Base-by-base conservation (phyloP, 805 yeast species). In the Kuraishia floccosa region DNA sequence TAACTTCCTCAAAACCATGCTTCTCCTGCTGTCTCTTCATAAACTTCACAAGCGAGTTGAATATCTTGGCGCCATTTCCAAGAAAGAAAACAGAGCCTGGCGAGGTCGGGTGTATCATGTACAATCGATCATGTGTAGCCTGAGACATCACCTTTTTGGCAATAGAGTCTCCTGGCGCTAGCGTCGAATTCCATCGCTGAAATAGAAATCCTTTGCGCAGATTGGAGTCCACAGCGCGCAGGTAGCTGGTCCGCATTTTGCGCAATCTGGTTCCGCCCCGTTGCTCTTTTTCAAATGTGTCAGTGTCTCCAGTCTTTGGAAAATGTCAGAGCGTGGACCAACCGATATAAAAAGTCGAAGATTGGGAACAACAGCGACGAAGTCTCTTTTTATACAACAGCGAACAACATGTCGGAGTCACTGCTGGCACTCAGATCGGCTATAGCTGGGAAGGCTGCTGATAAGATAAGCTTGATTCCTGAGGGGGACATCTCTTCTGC, bases 71-170 rank as follows among this genome's bases (percentile, higher is more conserved):
- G 2, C 98, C 98, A 47, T 85, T 86, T 1, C 97, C 97, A 24
- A 89, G 62, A 44, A 91, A 85, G 60, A 91, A 91, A 2, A 83
- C 71, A 0, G 94, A 81, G 0, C 98, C 98, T 0, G 97, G 97
- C 0, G 96, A 79, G 13, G 70, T 55, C 5, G 80, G 71, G 51
- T 85, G 93, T 3, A 82, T 75, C 62, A 78, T 72, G 50, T 76
- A 91, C 27, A 91, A 59, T 38, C 72, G 72, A 50, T 91, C 97
- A 34, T 66, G 68, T 16, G 60, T 64, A 11, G 91, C 74, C 19
- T 78, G 58, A 13, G 64, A 39, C 19, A 47, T 35, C 28, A 52
- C 54, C 11, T 47, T 46, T 40, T 40, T 70, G 43, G 59, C 44
- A 39, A 44, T 47, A 39, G 41, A 49, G 13, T n/a, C n/a, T n/a